Conservation (phyloP, 768 basidiomycete genomes). For the Fibroporia radiculosa region DNA sequence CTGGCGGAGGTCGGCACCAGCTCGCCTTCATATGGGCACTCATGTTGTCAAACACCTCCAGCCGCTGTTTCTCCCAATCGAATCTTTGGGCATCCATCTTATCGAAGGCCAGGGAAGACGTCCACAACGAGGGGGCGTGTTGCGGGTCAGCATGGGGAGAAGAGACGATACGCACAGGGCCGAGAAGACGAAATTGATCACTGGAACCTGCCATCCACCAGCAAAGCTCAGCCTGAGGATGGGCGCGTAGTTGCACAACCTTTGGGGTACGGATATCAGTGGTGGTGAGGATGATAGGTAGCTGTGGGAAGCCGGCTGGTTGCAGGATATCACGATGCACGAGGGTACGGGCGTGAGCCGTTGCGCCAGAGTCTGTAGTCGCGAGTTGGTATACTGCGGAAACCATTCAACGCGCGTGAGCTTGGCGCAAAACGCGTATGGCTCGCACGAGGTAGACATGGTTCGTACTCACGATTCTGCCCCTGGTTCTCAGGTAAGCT, state of each 20-base stretch:
- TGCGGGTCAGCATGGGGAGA: slow-evolving; percentile 26
- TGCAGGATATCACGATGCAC: slow-evolving; percentile 54
- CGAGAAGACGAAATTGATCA: slow-evolving; percentile 71
- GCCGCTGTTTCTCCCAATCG: slow-evolving; percentile 63
- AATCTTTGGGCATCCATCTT: slow-evolving; percentile 23
- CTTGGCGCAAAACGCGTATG: not conserved
- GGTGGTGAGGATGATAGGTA: slow-evolving; percentile 57
- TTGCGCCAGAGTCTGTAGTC: slow-evolving; percentile 36
- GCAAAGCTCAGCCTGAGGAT: slow-evolving; percentile 47
- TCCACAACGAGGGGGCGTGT: slow-evolving; percentile 13
- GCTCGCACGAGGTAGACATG: not conserved
- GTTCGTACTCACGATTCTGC: slow-evolving; percentile 12
- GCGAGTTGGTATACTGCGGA: slow-evolving; percentile 53
- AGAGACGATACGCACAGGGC: slow-evolving; percentile 49
- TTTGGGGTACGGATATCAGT: slow-evolving; percentile 75
- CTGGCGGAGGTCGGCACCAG: slow-evolving; percentile 67
- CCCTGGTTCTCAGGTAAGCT: slow-evolving; percentile 17
- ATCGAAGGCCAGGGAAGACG: slow-evolving; percentile 7
- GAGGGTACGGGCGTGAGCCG: slow-evolving; percentile 58
- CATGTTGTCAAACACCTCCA: slow-evolving; percentile 52
- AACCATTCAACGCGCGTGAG: not conserved
- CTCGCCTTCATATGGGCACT: slow-evolving; percentile 56
- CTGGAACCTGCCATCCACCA: slow-evolving; percentile 67
- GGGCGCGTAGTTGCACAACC: slow-evolving; percentile 43
- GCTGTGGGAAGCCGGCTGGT: slow-evolving; percentile 30